These are phyloP conservation scores for Pelargonium myrrhifolium DNA, from an alignment of 441 rosid genomes.

Conservation along the genomic window DNA sequence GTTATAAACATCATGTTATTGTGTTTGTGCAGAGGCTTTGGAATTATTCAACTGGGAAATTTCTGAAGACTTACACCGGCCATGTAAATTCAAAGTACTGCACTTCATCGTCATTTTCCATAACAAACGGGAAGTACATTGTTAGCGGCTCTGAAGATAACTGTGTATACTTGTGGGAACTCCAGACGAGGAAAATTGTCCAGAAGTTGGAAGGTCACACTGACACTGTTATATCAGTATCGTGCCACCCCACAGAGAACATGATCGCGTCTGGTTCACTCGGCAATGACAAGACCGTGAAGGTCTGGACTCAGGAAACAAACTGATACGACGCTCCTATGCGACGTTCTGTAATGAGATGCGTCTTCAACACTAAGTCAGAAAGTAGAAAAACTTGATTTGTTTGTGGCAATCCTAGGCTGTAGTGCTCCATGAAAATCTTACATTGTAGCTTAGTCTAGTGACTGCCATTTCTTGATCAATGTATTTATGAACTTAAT, in stretches of 20 bases:
- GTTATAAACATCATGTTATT: neutral
- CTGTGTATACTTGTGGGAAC: conserved; percentile 79
- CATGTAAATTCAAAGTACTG: conserved; percentile 63
- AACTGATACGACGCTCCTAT: conserved; percentile 26
- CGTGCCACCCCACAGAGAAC: conserved; percentile 77
- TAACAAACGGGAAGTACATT: conserved; percentile 66
- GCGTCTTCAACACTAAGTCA: neutral
- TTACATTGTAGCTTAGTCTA: conserved; percentile 5
- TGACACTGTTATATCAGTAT: conserved; percentile 67
- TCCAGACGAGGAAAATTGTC: conserved; percentile 63
- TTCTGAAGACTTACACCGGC: conserved; percentile 72
- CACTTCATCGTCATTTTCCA: conserved; percentile 64
- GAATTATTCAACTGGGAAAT: conserved; percentile 70
- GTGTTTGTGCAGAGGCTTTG: conserved; percentile 64
- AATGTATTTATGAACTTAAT: conserved; percentile 1
- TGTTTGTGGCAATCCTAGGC: conserved; percentile 1
- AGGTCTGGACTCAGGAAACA: conserved; percentile 76
- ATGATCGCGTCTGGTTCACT: conserved; percentile 87
- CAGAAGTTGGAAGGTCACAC: conserved; percentile 93
- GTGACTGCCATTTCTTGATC: neutral
- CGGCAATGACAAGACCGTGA: conserved; percentile 60
- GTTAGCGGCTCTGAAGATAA: conserved; percentile 89
- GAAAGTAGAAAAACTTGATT: neutral
- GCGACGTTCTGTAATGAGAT: conserved; percentile 2
- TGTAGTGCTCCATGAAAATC: conserved; percentile 1